Percentiles rank a stretch among this genome's conserved stretches.
phyloP scores from a whole-genome alignment of 768 basidiomycete genomes.

The Hericium alpestre region DNA sequence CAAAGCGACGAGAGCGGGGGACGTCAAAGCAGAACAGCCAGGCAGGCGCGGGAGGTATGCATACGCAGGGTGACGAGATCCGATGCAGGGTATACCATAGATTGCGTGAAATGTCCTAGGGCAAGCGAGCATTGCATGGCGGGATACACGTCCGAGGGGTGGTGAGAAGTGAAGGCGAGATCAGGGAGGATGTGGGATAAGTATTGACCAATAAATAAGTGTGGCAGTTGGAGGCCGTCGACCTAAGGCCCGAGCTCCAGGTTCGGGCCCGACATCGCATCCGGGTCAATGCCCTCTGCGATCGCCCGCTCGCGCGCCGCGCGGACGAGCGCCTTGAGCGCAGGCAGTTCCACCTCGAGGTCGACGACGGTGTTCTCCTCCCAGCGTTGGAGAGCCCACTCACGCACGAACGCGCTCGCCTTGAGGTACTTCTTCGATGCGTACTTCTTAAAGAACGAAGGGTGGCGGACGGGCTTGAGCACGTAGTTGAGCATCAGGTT shows the following conservation, averaged over 20 bases:
- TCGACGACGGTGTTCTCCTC: slow-evolving; percentile 48
- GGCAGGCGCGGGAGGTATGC: not conserved
- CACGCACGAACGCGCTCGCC: slow-evolving; percentile 74
- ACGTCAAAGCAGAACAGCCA: not conserved
- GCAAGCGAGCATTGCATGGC: too few relatives aligned
- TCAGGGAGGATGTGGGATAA: not conserved
- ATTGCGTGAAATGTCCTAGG: not conserved
- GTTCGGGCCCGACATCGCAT: slow-evolving; percentile 2
- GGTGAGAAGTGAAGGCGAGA: not conserved
- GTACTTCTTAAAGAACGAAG: slow-evolving; percentile 84
- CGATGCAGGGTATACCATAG: not conserved
- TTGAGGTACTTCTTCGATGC: slow-evolving; percentile 77
- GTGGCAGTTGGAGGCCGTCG: not conserved
- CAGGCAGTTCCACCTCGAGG: slow-evolving; percentile 46
- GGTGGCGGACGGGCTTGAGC: slow-evolving; percentile 58
- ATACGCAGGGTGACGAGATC: not conserved
- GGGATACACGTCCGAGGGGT: too few relatives aligned
- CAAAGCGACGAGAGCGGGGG: not conserved
- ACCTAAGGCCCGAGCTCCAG: not conserved
- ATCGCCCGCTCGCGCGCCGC: slow-evolving; percentile 17
- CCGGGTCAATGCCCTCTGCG: slow-evolving; percentile 13
- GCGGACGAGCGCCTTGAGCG: slow-evolving; percentile 47
- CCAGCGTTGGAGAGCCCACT: slow-evolving; percentile 81
- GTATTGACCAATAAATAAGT: not conserved
- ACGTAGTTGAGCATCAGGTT: slow-evolving; percentile 85